phyloP scores from a whole-genome alignment of 1,284 basidiomycete genomes.

The Pascua sp. region DNA sequence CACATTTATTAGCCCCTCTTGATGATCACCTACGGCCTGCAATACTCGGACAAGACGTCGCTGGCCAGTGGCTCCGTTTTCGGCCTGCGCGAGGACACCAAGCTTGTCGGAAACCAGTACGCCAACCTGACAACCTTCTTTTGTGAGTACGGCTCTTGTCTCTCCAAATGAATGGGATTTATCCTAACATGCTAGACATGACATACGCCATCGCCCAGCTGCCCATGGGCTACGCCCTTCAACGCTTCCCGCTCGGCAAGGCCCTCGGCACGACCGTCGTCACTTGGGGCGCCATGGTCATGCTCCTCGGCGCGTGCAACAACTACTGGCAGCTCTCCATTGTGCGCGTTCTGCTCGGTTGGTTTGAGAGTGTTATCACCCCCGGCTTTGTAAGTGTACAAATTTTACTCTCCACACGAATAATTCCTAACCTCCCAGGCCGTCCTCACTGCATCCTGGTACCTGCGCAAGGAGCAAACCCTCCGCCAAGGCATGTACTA shows the following conservation, averaged over 20 bases:
- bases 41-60: constrained; percentile 22
- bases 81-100: constrained; percentile 19
- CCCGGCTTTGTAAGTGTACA: constrained; percentile 22
- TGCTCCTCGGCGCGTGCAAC: constrained; percentile 26
- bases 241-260: constrained; percentile 27
- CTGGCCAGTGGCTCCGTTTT: constrained; percentile 23
- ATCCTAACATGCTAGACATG: constrained; percentile 7
- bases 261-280: constrained; percentile 18
- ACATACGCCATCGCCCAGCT: constrained; percentile 9
- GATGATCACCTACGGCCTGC: constrained; percentile 13
- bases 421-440: neutral
- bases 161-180: neutral
- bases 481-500: constrained; percentile 25
- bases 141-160: constrained; percentile 1
- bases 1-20: constrained; percentile 8
- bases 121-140: constrained; percentile 21
- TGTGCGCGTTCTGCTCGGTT: constrained; percentile 29
- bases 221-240: constrained; percentile 29
- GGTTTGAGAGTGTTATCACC: constrained; percentile 30
- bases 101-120: constrained; percentile 19
- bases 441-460: constrained; percentile 32
- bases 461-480: constrained; percentile 26
- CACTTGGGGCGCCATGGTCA: constrained; percentile 26
- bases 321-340: constrained; percentile 25
- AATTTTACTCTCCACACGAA: too few species aligned